Conservation (phyloP, 2,329 filamentous ascomycete species). For the Talaromyces pinophilus region DNA sequence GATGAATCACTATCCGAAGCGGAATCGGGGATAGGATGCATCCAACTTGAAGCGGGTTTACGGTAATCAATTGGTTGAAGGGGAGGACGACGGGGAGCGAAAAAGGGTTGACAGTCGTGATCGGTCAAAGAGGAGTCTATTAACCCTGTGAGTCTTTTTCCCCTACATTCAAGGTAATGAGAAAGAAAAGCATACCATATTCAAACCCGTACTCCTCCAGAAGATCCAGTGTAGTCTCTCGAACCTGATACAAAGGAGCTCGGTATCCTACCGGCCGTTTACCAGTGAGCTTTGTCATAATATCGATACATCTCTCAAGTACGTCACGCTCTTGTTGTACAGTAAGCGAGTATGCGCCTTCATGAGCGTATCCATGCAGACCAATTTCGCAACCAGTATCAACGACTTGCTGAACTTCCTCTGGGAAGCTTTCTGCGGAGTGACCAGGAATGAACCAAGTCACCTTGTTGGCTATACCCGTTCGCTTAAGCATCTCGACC, state of each 20-base stretch:
- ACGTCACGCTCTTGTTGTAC: conserved; percentile 72
- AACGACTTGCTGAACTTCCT: conserved; percentile 53
- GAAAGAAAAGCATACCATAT: conserved; percentile 35
- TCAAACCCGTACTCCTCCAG: conserved; percentile 46
- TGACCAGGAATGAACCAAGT: conserved; percentile 65
- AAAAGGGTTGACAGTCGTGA: conserved; percentile 47
- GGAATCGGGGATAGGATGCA: conserved; percentile 41
- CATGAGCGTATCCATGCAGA: conserved; percentile 64
- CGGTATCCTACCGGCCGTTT: conserved; percentile 60
- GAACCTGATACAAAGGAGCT: conserved; percentile 42
- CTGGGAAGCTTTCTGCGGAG: conserved; percentile 59
- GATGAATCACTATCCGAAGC: not conserved
- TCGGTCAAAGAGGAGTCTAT: conserved; percentile 46
- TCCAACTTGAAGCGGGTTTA: conserved; percentile 47
- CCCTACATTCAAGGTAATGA: too few species aligned
- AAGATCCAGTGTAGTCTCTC: conserved; percentile 44
- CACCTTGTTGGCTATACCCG: conserved; percentile 53
- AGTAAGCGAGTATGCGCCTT: conserved; percentile 70
- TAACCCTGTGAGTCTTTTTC: not conserved
- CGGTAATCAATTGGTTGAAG: conserved; percentile 46
- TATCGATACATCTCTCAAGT: conserved; percentile 70
- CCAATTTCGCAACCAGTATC: conserved; percentile 57
- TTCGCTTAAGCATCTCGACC: conserved; percentile 56
- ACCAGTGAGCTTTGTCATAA: conserved; percentile 70
- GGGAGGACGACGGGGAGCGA: conserved; percentile 39